Evolutionary conservation across 2,329 filamentous ascomycete genomes (phyloP).

Genomic region (Chrysosporium keratinophilum): DNA sequence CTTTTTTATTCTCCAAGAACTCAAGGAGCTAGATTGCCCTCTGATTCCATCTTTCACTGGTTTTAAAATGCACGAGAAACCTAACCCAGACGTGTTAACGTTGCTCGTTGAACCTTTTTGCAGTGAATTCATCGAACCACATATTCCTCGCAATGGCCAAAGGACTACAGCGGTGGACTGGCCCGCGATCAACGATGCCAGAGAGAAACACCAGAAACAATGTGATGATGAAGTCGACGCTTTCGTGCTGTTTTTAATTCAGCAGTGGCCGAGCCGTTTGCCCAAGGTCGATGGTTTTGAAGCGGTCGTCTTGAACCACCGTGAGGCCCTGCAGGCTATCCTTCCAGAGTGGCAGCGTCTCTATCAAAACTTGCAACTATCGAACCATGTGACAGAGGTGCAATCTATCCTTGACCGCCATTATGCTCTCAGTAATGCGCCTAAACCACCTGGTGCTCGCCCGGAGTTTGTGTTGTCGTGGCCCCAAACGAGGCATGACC

Average conservation of each 20-base stretch:
- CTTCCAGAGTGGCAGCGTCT: conserved; percentile 40
- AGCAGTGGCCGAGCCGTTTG: neutral
- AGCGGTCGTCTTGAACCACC: neutral
- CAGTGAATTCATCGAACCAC: neutral
- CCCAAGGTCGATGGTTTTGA: neutral
- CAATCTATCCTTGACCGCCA: conserved; percentile 34
- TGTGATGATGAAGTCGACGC: neutral
- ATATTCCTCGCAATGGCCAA: neutral
- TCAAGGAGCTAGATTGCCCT: neutral
- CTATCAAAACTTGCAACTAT: conserved; percentile 40
- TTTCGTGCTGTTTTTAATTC: neutral
- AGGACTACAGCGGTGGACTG: neutral
- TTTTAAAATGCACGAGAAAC: neutral
- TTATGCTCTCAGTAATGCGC: neutral
- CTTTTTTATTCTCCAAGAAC: conserved; percentile 4
- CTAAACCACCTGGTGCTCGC: neutral
- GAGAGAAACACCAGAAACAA: neutral
- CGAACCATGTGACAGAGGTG: conserved; percentile 34
- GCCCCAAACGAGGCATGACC: neutral
- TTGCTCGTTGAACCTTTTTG: neutral
- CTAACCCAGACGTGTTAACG: neutral
- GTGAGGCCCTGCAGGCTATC: conserved; percentile 33
- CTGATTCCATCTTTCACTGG: neutral
- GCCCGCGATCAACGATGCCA: neutral
- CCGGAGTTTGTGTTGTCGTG: neutral